These are phyloP conservation scores for Neckera pumila DNA, from an alignment of 225 moss, liverwort and hornwort species.

Conservation along the genomic window DNA sequence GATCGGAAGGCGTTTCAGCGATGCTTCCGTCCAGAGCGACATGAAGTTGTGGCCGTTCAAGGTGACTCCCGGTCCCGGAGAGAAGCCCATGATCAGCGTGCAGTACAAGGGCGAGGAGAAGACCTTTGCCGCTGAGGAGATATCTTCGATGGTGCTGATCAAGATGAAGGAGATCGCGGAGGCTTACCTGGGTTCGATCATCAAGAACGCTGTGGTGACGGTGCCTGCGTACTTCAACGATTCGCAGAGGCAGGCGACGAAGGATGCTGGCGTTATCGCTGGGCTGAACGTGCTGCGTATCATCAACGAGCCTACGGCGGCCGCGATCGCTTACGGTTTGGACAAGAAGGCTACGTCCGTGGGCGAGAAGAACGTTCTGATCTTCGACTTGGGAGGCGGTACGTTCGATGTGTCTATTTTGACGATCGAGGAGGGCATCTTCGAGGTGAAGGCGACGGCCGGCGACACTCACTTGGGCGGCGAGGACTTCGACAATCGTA, in stretches of 20 bases:
- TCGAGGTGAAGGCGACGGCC: slow-evolving; percentile 32
- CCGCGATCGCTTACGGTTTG: slow-evolving; percentile 28
- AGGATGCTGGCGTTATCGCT: neutral
- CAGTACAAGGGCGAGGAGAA: slow-evolving; percentile 31
- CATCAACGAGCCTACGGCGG: slow-evolving; percentile 31
- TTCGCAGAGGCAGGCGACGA: slow-evolving; percentile 23
- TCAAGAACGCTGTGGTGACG: slow-evolving; percentile 7
- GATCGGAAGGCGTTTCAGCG: slow-evolving; percentile 1
- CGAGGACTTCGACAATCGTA: slow-evolving; percentile 15
- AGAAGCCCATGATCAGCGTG: slow-evolving; percentile 33
- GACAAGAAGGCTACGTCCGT: slow-evolving; percentile 22
- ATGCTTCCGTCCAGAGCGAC: slow-evolving; percentile 3
- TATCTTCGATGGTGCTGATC: slow-evolving; percentile 4
- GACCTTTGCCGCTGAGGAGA: slow-evolving; percentile 16
- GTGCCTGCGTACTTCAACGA: slow-evolving; percentile 32
- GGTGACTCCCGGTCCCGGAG: neutral
- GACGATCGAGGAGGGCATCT: slow-evolving; percentile 22
- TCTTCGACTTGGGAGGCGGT: slow-evolving; percentile 30
- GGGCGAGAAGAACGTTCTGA: slow-evolving; percentile 34
- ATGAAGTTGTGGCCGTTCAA: slow-evolving; percentile 16
- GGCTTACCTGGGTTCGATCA: slow-evolving; percentile 3
- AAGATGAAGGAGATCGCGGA: slow-evolving; percentile 16
- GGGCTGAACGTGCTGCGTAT: slow-evolving; percentile 7
- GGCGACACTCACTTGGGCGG: slow-evolving; percentile 10
- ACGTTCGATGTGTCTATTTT: slow-evolving; percentile 27